Evolutionary conservation across 495 filamentous ascomycete species (phyloP), one percentile per base, ranked within the genome.

Genomic region (Cairneyella variabilis): DNA sequence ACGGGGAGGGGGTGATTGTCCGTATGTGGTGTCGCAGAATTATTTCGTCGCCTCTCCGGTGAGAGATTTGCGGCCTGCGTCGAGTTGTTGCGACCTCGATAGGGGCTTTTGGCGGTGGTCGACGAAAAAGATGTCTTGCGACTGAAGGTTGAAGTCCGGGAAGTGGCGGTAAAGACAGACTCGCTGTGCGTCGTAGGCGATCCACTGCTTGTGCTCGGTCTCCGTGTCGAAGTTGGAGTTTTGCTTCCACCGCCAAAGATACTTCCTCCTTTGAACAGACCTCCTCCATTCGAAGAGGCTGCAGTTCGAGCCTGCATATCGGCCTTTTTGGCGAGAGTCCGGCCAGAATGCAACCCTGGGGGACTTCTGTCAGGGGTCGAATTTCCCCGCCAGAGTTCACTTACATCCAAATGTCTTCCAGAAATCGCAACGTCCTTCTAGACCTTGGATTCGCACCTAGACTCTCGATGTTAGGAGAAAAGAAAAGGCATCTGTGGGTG

Each of bases 121-220:
- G 48, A 36, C 7, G 50, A 51, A 32, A 56, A 28, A 14, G 59
- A 61, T 2, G 59, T 22, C 20, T 61, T 61, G 45, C 59, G 59
- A 18, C 30, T 20, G 41, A 52, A 48, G 20, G 22, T 25, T 8
- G 51, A 47, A 9, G 37, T 51, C 22, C 10, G 23, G 2, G 44
- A 44, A 23, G 26, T 54, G 12, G 10, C n/a, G 48, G 12, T 25
- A 4, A 20, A 42, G 12, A 25, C 30, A 23, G 43, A 49, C 18
- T 52, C 52, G 26, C 40, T 53, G 32, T 53, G 37, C 5, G 54
- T 30, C 17, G 30, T 43, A 4, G 36, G 50, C 32, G 55, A 56
- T 17, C 59, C 59, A 32, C 48, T 48, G 25, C 55, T 55, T 2
- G 59, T 62, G 48, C 52, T 56, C 14, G 59, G 55, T 11, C 48